These are phyloP conservation scores for Leishmania major DNA, from an alignment of 208 protist species.

Conservation along the genomic window DNA sequence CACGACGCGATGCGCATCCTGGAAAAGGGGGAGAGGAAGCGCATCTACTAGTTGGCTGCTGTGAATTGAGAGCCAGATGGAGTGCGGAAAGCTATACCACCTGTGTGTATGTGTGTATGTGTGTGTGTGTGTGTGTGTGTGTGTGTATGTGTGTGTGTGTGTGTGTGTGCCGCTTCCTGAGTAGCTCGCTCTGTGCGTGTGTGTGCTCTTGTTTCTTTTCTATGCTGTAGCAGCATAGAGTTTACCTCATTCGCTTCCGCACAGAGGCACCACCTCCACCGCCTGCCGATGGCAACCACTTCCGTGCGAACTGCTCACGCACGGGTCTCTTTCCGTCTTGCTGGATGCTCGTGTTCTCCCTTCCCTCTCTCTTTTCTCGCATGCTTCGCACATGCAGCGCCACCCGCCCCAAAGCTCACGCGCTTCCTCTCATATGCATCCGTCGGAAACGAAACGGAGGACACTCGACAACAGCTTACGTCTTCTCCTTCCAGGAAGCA, in stretches of 20 bases:
- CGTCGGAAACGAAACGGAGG: not conserved
- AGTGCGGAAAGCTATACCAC: not conserved
- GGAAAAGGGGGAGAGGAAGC: constrained; percentile 27
- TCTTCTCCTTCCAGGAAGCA: not conserved
- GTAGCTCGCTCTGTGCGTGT: not conserved
- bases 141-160: not conserved
- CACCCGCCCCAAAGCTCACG: not conserved
- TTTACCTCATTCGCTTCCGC: not conserved
- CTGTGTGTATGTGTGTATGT: not conserved
- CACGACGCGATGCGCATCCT: constrained; percentile 23
- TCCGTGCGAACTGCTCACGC: not conserved
- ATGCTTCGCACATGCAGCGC: not conserved
- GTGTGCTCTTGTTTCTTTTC: constrained; percentile 2
- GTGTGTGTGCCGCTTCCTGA: not conserved
- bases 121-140: not conserved
- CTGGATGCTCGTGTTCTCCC: no score
- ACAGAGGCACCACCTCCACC: not conserved
- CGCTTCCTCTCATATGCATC: not conserved
- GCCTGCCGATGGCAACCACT: not conserved
- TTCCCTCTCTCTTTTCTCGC: not conserved
- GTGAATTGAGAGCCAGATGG: no score
- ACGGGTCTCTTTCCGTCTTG: no score
- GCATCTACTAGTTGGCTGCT: constrained; percentile 11
- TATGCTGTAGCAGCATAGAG: constrained; percentile 1
- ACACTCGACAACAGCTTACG: not conserved